Conservation (phyloP, 768 basidiomycete genomes). For the Tulasnella calospora region DNA sequence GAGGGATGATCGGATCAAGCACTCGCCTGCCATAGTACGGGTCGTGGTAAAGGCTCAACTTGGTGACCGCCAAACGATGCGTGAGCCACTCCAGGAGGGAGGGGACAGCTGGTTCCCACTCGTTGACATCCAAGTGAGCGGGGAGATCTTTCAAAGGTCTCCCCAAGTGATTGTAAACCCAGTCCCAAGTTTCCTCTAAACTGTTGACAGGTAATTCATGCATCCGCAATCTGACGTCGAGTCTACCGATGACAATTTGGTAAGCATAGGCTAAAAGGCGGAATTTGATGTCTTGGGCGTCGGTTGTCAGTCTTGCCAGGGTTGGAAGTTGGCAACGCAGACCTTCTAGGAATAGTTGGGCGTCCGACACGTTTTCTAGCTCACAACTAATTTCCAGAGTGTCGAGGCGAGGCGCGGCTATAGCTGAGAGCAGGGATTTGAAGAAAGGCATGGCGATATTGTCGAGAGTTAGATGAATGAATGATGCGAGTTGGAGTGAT, state of each 20-base stretch:
- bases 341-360: neutral
- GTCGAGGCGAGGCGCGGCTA: neutral
- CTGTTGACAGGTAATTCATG: neutral
- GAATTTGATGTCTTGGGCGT: neutral
- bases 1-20: neutral
- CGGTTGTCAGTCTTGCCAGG: neutral
- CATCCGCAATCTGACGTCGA: neutral
- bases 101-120: neutral
- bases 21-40: neutral
- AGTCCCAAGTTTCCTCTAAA: neutral
- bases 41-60: neutral
- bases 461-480: neutral
- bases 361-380: no score
- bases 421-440: neutral
- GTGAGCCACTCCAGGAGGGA: neutral
- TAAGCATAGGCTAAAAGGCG: no score
- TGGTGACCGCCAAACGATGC: neutral
- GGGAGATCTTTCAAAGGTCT: neutral
- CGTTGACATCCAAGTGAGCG: neutral
- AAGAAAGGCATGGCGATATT: neutral
- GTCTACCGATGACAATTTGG: neutral
- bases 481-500: no score
- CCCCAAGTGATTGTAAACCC: neutral
- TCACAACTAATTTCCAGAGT: neutral
- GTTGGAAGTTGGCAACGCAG: neutral